phyloP scores from a whole-genome alignment of 2,329 filamentous ascomycete species.

The Camillea tinctor region DNA sequence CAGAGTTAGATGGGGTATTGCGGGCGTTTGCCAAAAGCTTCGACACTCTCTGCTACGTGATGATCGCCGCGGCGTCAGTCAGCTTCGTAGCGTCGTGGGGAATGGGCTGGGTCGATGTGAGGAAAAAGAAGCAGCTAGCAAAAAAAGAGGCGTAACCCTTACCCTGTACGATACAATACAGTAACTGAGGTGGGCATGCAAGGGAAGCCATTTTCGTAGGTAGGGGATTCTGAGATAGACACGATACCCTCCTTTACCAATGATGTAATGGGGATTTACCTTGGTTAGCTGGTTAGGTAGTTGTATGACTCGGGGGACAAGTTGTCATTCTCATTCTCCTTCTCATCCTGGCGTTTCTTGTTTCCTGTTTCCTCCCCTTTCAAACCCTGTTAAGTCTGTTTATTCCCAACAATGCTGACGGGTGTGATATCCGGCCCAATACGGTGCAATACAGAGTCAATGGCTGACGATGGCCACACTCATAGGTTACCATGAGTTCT shows the following conservation, averaged over 20 bases:
- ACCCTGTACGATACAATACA: neutral
- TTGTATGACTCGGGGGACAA: neutral
- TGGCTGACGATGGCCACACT: neutral
- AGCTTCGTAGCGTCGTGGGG: slow-evolving; percentile 26
- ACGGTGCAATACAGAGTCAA: neutral
- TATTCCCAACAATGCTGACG: neutral
- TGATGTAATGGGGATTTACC: neutral
- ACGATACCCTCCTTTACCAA: neutral
- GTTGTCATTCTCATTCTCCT: neutral
- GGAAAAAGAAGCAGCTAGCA: slow-evolving; percentile 20
- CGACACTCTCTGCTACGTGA: slow-evolving; percentile 28
- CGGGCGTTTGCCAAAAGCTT: slow-evolving; percentile 25
- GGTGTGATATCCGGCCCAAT: neutral
- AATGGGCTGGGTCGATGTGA: slow-evolving; percentile 29
- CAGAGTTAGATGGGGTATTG: slow-evolving; percentile 27
- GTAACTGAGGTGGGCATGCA: no score
- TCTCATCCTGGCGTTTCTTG: neutral
- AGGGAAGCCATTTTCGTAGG: no score
- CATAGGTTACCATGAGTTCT: neutral
- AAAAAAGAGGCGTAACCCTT: neutral
- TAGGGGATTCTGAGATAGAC: neutral
- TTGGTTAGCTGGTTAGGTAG: no score
- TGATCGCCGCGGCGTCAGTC: slow-evolving; percentile 21
- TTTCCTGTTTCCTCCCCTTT: no score
- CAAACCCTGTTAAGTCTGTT: neutral